Base-by-base conservation (phyloP, 2,329 filamentous ascomycete genomes). In the Endocalyx cinctus region DNA sequence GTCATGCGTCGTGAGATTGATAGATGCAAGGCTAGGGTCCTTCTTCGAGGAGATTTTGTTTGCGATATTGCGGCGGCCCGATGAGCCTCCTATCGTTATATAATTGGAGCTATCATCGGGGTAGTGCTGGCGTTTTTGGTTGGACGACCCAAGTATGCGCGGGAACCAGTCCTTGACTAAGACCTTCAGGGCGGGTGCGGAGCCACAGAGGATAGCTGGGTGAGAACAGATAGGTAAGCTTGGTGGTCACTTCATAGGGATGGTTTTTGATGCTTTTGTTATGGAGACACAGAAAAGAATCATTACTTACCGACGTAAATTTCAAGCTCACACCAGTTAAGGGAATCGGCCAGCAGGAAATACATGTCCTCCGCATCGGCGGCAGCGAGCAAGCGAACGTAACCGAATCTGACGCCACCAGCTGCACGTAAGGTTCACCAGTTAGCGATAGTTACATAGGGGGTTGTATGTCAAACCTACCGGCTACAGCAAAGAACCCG, bases 151-250 rank as follows among this genome's bases (percentile, higher is more conserved):
- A 23, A 23, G n/a, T 8, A 23, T 23, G 20, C 20, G 20, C n/a
- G 20, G 20, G 8, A 8, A 23, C 20, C 20, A 23, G 8, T 8
- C 20, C 20, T 23, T 23, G 20, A 32, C 18, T n/a, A 32, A 16
- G 17, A 32, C 20, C 1, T 25, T 23, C 15, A 22, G 14, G 11
- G 34, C 29, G 29, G 20, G 17, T 15, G 30, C 30, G 17, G 34
- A 37, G 7, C 34, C 34, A 25, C 34, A 37, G 12, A 37, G 25
- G 34, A 37, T 37, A 8, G 34, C 34, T 23, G 20, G 20, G n/a
- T 8, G 20, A 23, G 20, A 23, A n/a, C 8, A 23, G 8, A n/a
- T 23, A n/a, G 8, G 20, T 23, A 8, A 23, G 20, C 20, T n/a
- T 8, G 20, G n/a, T 23, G 20, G n/a, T n/a, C n/a, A n/a, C n/a